These are phyloP conservation scores for Somion occarium DNA, from an alignment of 1,284 basidiomycete species.

Conservation along the genomic window DNA sequence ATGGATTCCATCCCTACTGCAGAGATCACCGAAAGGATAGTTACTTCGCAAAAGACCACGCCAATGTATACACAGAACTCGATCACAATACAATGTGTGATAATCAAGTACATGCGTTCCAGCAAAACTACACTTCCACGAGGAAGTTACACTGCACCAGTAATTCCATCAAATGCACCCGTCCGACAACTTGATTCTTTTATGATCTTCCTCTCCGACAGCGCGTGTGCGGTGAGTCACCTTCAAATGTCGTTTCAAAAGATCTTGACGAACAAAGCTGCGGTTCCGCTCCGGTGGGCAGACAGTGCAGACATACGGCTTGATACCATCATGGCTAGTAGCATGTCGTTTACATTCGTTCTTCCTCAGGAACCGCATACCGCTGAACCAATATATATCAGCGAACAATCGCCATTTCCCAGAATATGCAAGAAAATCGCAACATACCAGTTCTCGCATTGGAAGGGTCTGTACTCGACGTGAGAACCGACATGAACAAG, in stretches of 20 bases:
- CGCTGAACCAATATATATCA: no score
- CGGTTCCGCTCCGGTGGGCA: constrained; percentile 39
- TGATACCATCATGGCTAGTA: constrained; percentile 51
- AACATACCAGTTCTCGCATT: constrained; percentile 56
- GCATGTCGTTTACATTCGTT: constrained; percentile 74
- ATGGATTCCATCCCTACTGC: no score
- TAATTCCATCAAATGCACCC: background rate
- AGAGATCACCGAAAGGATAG: no score
- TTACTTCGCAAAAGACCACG: no score
- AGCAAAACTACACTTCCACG: no score
- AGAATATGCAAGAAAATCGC: no score
- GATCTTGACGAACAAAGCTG: constrained; percentile 59
- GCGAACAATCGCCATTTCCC: constrained; percentile 12
- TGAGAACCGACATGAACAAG: constrained; percentile 67
- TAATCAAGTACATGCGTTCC: no score
- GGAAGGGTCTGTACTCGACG: constrained; percentile 59
- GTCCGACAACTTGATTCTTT: constrained; percentile 3
- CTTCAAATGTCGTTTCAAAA: constrained; percentile 57
- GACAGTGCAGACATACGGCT: constrained; percentile 52
- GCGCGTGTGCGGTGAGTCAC: constrained; percentile 38
- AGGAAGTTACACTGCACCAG: background rate
- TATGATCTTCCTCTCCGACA: background rate
- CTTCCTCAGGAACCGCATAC: constrained; percentile 60
- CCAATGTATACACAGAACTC: no score
- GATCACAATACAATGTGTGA: no score